Evolutionary conservation across 2,329 filamentous ascomycete species (phyloP).

Genomic region (Trichothecium roseum): DNA sequence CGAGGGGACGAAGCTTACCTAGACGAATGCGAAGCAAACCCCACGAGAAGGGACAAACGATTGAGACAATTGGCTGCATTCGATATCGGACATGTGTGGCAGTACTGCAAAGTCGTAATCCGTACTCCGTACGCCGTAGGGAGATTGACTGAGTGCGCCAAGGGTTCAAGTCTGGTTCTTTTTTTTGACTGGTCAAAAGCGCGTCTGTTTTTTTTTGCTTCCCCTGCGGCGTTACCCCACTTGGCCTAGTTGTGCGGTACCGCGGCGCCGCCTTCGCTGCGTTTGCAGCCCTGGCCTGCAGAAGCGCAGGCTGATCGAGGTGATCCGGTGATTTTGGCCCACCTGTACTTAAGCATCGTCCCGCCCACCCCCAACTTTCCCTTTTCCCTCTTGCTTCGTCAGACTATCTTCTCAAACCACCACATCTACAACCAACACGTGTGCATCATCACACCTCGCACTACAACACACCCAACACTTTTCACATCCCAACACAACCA

Average conservation of each 20-base stretch:
- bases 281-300: background rate
- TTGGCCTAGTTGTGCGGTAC: too few species aligned
- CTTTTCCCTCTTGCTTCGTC: conserved; percentile 5
- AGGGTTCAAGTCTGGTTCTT: conserved; percentile 8
- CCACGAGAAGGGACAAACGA: too few species aligned
- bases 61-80: too few species aligned
- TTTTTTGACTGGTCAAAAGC: background rate
- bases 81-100: too few species aligned
- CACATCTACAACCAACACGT: background rate
- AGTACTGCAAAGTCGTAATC: too few species aligned
- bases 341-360: conserved; percentile 26
- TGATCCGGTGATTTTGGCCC: conserved; percentile 25
- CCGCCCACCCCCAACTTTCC: conserved; percentile 14
- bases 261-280: background rate
- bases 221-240: too few species aligned
- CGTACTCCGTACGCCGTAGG: too few species aligned
- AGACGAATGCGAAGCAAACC: too few species aligned
- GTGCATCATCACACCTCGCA: conserved; percentile 4
- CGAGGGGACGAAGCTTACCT: too few species aligned
- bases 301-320: conserved; percentile 9
- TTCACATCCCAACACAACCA: conserved; percentile 5
- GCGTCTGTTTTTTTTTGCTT: conserved; percentile 1
- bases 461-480: conserved; percentile 1
- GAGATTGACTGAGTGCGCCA: background rate
- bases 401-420: conserved; percentile 1